Base-by-base conservation (phyloP, 2,329 filamentous ascomycete genomes). In the Fusarium beomiforme region DNA sequence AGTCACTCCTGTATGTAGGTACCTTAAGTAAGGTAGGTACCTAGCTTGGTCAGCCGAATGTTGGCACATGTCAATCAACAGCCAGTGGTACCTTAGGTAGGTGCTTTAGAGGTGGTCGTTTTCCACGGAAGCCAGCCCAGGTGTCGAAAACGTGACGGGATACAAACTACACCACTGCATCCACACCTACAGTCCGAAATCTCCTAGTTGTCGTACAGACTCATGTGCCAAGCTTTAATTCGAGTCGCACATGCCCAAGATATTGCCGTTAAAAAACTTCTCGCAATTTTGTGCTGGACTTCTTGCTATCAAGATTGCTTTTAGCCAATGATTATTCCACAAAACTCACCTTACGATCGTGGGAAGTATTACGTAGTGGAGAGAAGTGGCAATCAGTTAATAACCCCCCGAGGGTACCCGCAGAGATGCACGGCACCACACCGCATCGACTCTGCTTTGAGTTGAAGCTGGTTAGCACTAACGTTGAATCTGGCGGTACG, bases 381-480 rank as follows among this genome's bases (percentile, higher is more conserved):
- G 54, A 67, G 54, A 64, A 46, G 51, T 56, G 47, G 43, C 51
- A 54, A 46, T 60, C 31, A 58, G 51, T 59, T 33, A 53, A 71
- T 33, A 53, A 46, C 55, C 21, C 21, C 42, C 36, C 41, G 36
- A 49, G 61, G 54, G 69, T 71, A 70, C 54, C 70, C 70, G 55
- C 66, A 70, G 36, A 57, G 54, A 59, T 72, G 62, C 56, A 71
- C 49, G 42, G 57, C 56, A 71, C 50, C 65, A 68, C 65, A 68
- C 65, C 62, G 61, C 70, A 72, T 72, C 46, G 47, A 46, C 50
- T 70, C 57, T 67, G 43, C 56, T 63, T 58, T 70, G 69, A 72
- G 60, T 42, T 61, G 55, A 41, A 61, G 44, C 36, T 57, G 36
- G 11, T 29, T 44, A 49, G 44, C 44, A 46, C 64, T 60, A 71